Base-by-base conservation (phyloP, 1,284 basidiomycete species). In the Ganoderma boninense region DNA sequence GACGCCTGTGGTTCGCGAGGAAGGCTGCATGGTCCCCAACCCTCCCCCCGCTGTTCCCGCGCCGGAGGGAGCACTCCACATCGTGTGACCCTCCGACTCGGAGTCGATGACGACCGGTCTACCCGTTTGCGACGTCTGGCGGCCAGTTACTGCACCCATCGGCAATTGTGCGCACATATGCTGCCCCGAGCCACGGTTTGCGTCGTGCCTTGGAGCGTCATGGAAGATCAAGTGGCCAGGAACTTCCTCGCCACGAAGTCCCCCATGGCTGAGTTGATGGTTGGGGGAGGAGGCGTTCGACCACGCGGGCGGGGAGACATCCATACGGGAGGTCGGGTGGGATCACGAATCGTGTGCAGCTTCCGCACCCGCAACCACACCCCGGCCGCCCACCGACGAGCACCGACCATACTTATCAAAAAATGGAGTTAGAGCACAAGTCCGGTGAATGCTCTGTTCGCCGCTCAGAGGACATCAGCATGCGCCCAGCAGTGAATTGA, bases 41-140 rank as follows among this genome's bases (percentile, higher is more conserved):
- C 60, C 10, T 62, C 60, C 29, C 60, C 60, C 60, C 60, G 42
- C 26, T 29, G 42, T 62, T 62, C 60, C 38, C 60, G 60, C 60
- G 60, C n/a, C 32, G 32, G 38, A 44, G 60, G n/a, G 60, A 44
- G 10, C 14, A 29, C 38, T 23, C 14, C 29, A 35, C 54, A 4
- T 29, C 26, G 26, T 20, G 18, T 18, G 29, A 54, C 20, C 32
- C 6, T 57, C 54, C 54, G 54, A 57, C 6, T 57, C 54, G 29
- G 54, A 57, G 54, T 42, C 60, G 26, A 42, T 3, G 40, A 23
- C 23, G 40, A 40, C 23, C 23, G 5, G 5, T 29, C 16, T 11
- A 40, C 7, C 16, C n/a, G 23, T 14, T 23, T 62, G 40, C 60
- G 23, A 26, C 60, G 29, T 62, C 4, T 14, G 38, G n/a, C 26